Evolutionary conservation across 768 basidiomycete genomes (phyloP).

Genomic region (Lentinula sp.): DNA sequence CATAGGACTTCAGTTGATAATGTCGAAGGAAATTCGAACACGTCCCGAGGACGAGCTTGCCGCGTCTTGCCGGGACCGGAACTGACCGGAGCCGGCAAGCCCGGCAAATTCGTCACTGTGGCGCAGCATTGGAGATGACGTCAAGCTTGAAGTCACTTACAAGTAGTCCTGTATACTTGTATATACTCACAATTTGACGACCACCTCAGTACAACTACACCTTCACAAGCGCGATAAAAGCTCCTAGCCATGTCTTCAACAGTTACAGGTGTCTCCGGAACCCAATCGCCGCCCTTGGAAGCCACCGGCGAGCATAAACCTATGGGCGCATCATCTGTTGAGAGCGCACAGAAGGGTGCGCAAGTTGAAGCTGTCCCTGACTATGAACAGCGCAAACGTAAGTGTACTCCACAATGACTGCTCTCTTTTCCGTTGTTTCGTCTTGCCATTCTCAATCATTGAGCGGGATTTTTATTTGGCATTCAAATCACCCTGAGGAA

Average conservation of each 20-base stretch:
- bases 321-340: slow-evolving; percentile 42
- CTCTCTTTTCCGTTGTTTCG: background rate
- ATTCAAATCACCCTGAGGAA: no score
- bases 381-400: slow-evolving; percentile 39
- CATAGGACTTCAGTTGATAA: no score
- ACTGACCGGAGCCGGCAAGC: no score
- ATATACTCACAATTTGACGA: no score
- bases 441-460: background rate
- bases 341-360: slow-evolving; percentile 20
- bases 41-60: no score
- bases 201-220: background rate
- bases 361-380: slow-evolving; percentile 30
- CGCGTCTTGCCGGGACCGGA: no score
- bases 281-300: slow-evolving; percentile 52
- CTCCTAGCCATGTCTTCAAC: background rate
- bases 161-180: no score
- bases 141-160: no score
- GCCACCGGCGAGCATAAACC: slow-evolving; percentile 38
- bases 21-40: no score
- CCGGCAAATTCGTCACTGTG: no score
- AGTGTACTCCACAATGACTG: background rate
- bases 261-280: slow-evolving; percentile 24
- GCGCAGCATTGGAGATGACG: no score
- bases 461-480: no score
- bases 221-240: background rate